Conservation (phyloP, 2,329 filamentous ascomycete species). For the Phyllosticta citrichinensis region DNA sequence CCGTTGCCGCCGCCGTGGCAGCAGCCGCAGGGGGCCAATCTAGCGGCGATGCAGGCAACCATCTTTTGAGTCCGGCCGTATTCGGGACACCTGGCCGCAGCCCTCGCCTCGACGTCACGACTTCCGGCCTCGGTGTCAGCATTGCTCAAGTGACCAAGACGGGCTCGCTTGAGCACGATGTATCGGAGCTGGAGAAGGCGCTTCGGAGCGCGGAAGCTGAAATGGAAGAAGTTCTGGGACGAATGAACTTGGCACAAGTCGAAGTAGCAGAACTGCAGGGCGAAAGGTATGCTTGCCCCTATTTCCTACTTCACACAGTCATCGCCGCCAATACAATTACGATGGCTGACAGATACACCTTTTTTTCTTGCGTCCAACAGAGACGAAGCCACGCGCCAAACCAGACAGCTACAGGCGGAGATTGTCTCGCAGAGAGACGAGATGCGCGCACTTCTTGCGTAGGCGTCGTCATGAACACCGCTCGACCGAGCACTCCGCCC, state of each 20-base stretch:
- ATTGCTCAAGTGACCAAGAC: slow-evolving; percentile 64
- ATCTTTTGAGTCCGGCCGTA: slow-evolving; percentile 27
- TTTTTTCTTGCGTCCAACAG: slow-evolving; percentile 22
- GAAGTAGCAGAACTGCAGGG: slow-evolving; percentile 71
- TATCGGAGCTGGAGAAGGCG: slow-evolving; percentile 76
- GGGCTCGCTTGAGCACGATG: slow-evolving; percentile 63
- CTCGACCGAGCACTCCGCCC: background rate
- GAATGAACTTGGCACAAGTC: slow-evolving; percentile 76
- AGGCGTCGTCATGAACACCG: slow-evolving; percentile 4
- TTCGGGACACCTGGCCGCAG: slow-evolving; percentile 46
- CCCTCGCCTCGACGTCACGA: slow-evolving; percentile 51
- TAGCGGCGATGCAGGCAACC: slow-evolving; percentile 12
- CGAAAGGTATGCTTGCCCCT: slow-evolving; percentile 38
- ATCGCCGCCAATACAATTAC: background rate
- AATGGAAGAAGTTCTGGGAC: slow-evolving; percentile 73
- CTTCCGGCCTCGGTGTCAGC: slow-evolving; percentile 48
- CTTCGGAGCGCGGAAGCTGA: slow-evolving; percentile 65
- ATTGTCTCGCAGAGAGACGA: slow-evolving; percentile 55
- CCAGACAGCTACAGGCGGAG: slow-evolving; percentile 56
- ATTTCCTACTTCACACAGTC: background rate
- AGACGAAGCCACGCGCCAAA: slow-evolving; percentile 64
- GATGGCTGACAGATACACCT: slow-evolving; percentile 13
- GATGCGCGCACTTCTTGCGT: slow-evolving; percentile 41
- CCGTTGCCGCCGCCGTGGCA: background rate
- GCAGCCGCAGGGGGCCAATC: background rate